These are phyloP conservation scores for Acrocalymma vagum DNA, from an alignment of 2,329 filamentous ascomycete species.

Conservation along the genomic window DNA sequence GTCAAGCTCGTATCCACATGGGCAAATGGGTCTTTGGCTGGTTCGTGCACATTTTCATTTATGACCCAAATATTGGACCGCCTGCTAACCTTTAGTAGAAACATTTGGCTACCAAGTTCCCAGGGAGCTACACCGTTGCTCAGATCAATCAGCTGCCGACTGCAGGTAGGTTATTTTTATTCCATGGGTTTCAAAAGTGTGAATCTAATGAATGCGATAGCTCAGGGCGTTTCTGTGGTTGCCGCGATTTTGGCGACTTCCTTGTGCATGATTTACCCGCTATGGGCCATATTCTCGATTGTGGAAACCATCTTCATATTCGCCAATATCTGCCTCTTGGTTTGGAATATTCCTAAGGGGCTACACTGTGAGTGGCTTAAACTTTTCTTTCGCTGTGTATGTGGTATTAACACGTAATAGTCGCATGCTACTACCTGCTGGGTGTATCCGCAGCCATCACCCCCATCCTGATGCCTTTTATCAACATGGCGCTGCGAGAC, in stretches of 20 bases:
- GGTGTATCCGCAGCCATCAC: constrained; percentile 45
- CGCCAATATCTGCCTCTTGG: constrained; percentile 56
- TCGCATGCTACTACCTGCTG: constrained; percentile 45
- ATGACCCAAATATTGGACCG: no score
- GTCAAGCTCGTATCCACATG: constrained; percentile 52
- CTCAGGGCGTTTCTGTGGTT: constrained; percentile 58
- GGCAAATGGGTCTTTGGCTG: constrained; percentile 64
- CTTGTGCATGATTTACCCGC: constrained; percentile 60
- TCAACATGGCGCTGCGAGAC: constrained; percentile 46
- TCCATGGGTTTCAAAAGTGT: no score
- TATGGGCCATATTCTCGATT: constrained; percentile 58
- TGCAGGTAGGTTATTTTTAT: no score
- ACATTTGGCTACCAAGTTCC: constrained; percentile 47
- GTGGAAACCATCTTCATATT: constrained; percentile 52
- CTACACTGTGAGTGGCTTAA: constrained; percentile 40
- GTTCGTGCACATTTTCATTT: no score
- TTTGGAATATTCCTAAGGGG: constrained; percentile 60
- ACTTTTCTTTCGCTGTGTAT: neutral
- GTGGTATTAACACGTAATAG: constrained; percentile 18
- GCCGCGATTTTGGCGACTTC: constrained; percentile 60
- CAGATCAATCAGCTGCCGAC: constrained; percentile 62
- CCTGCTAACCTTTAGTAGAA: no score
- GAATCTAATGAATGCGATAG: no score
- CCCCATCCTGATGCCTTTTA: constrained; percentile 47
- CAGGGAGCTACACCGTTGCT: constrained; percentile 52